A percentile compares a stretch with the other conserved stretches of the same genome.
Evolutionary conservation across 352 stramenopile species (phyloP).

Genomic region (Globisporangium solare): DNA sequence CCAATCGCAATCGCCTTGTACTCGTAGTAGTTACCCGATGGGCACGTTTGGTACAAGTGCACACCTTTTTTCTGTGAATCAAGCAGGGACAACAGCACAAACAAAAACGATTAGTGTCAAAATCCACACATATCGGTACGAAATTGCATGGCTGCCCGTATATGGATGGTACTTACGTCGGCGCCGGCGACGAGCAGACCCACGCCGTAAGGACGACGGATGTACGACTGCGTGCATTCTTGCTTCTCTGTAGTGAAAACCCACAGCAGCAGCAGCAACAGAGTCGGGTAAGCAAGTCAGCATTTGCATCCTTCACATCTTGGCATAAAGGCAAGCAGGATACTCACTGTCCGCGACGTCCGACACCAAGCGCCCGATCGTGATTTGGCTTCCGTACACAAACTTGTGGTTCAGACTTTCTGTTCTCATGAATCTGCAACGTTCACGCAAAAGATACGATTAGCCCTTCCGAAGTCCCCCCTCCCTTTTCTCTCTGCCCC

Average conservation of each 20-base stretch:
- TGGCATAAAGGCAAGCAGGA: not conserved
- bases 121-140: not conserved
- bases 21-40: constrained; percentile 98
- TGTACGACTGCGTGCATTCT: constrained; percentile 98
- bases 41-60: constrained; percentile 98
- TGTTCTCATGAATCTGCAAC: constrained; percentile 90
- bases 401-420: constrained; percentile 99
- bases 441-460: too few relatives aligned
- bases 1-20: constrained; percentile 98
- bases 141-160: not conserved
- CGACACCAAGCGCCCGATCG: constrained; percentile 91
- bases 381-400: constrained; percentile 95
- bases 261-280: not conserved
- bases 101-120: constrained; percentile 4
- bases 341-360: constrained; percentile 93
- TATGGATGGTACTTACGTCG: constrained; percentile 65
- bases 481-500: not conserved
- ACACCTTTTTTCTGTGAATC: constrained; percentile 91
- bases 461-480: not conserved
- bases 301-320: not conserved
- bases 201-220: constrained; percentile 97
- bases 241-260: constrained; percentile 85
- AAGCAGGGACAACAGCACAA: constrained; percentile 9
- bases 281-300: not conserved
- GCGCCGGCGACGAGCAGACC: constrained; percentile 94